Evolutionary conservation across 257 asterid species (phyloP), one percentile per base, ranked within the genome.

Genomic region (Forsythia viridissima): DNA sequence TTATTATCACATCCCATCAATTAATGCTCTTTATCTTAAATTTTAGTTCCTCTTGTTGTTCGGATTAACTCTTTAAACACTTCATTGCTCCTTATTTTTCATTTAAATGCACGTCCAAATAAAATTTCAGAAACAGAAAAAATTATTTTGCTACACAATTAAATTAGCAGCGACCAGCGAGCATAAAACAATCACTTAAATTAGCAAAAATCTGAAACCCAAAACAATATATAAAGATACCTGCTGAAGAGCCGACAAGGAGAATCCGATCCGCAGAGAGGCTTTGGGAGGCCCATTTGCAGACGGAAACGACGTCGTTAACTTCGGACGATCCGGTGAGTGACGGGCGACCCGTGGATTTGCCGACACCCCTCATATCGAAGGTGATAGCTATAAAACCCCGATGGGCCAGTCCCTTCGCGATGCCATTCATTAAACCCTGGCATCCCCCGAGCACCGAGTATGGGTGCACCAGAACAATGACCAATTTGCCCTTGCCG

Each of bases 161-260:
- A 57, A 57, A 57, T 59, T 43, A 43, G 51, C 51, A 43, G 34
- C 34, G 34, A 13, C n/a, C 57, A 48, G 4, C 57, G 6, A 4
- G 57, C 57, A 48, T 13, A 13, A 3, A 15, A 48, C 15, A 30
- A 30, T 30, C 34, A 30, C 51, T 43, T 10, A 51, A 51, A 51
- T 51, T 4, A 51, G 59, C 59, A 21, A 63, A 63, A 15, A 21
- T 65, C 34, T 7, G 5, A 77, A 36, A 11, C 11, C 21, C 6
- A 1, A 20, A 65, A 20, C 7, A 42, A 5, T 8, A 69, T 6
- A 6, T 15, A 63, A 52, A 8, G 3, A 4, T 74, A 93, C 98
- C 97, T 21, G 98, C 98, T 21, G 97, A 92, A 78, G 98, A 92
- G 70, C 98, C 98, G 51, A 92, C 81, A 42, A 92, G 92, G 71